Conservation (phyloP, 257 asterid genomes). For the Linaria vulgaris region DNA sequence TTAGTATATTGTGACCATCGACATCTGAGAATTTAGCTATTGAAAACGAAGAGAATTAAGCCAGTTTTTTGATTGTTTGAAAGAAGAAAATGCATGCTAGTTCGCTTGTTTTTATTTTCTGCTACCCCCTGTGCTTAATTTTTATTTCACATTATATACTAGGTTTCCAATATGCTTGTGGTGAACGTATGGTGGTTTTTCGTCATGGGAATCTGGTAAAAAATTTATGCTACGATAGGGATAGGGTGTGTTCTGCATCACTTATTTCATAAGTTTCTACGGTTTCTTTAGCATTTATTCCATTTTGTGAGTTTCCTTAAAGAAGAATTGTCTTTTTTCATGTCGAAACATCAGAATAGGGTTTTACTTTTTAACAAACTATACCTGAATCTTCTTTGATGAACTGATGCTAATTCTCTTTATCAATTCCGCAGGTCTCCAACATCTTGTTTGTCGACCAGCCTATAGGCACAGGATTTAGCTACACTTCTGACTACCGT, state of each 20-base stretch:
- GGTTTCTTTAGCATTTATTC: neutral
- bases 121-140: no score
- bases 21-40: no score
- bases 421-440: conserved; percentile 69
- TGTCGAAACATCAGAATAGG: conserved; percentile 6
- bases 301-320: neutral
- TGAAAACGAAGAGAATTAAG: no score
- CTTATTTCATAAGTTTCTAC: neutral
- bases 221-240: neutral
- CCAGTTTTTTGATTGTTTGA: no score
- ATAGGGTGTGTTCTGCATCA: neutral
- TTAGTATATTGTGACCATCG: no score
- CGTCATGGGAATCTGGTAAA: neutral
- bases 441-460: conserved; percentile 92
- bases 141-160: no score
- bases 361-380: neutral
- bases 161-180: no score
- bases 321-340: neutral
- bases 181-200: neutral
- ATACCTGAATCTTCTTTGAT: neutral
- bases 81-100: no score
- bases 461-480: conserved; percentile 97
- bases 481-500: conserved; percentile 77
- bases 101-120: no score
- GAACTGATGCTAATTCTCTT: conserved; percentile 21